phyloP scores from a whole-genome alignment of 495 filamentous ascomycete genomes.

The Tetracladium setigerum region DNA sequence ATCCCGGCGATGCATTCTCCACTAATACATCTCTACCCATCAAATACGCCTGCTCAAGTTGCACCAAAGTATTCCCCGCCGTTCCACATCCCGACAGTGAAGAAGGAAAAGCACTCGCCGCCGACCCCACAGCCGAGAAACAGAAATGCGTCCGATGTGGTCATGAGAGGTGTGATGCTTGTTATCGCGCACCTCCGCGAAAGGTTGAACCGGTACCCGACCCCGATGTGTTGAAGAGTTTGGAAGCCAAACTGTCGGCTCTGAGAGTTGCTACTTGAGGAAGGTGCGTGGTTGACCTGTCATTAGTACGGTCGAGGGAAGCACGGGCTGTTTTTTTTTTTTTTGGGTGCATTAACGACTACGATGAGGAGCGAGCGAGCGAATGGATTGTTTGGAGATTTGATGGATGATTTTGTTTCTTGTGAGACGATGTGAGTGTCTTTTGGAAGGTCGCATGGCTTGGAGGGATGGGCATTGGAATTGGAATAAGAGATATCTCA shows the following conservation, averaged over 20 bases:
- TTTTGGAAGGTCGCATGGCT: too few relatives aligned
- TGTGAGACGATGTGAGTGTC: too few relatives aligned
- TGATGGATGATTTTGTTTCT: too few relatives aligned
- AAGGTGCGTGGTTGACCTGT: too few relatives aligned
- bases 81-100: slow-evolving; percentile 14
- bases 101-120: slow-evolving; percentile 9
- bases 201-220: slow-evolving; percentile 56
- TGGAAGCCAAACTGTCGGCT: slow-evolving; percentile 49
- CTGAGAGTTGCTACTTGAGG: slow-evolving; percentile 25
- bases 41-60: slow-evolving; percentile 59
- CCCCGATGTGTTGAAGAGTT: slow-evolving; percentile 52
- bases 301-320: too few relatives aligned
- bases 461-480: too few relatives aligned
- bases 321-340: too few relatives aligned
- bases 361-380: too few relatives aligned
- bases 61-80: slow-evolving; percentile 42
- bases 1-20: slow-evolving; percentile 57
- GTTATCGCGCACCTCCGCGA: slow-evolving; percentile 41
- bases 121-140: slow-evolving; percentile 21
- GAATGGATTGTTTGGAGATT: too few relatives aligned
- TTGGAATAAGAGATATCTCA: too few relatives aligned
- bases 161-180: slow-evolving; percentile 43
- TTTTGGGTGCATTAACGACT: too few relatives aligned
- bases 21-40: slow-evolving; percentile 32
- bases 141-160: slow-evolving; percentile 54